These are phyloP conservation scores for Drechmeria coniospora DNA, from an alignment of 2,329 filamentous ascomycete species.

Conservation along the genomic window DNA sequence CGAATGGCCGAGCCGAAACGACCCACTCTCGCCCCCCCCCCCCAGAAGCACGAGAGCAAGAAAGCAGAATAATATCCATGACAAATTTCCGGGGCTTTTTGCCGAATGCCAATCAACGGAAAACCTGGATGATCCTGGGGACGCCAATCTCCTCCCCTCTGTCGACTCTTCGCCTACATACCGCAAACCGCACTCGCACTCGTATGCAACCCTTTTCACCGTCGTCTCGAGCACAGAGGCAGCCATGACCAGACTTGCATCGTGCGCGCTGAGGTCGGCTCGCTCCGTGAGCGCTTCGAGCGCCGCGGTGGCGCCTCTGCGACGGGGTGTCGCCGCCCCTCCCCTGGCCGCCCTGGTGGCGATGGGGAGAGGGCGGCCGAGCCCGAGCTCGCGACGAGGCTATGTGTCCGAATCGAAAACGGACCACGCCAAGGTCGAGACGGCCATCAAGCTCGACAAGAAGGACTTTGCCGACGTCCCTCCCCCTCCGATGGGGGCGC, in stretches of 20 bases:
- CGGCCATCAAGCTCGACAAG: conserved; percentile 74
- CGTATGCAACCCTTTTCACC: conserved; percentile 1
- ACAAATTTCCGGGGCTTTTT: conserved; percentile 17
- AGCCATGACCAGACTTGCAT: conserved; percentile 49
- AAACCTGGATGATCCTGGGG: too few species aligned
- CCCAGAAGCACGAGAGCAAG: too few species aligned
- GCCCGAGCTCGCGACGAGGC: conserved; percentile 29
- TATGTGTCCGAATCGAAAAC: conserved; percentile 79
- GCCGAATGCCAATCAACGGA: too few species aligned
- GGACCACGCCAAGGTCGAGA: conserved; percentile 71
- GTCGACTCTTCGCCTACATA: conserved; percentile 5
- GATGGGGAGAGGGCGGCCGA: conserved; percentile 5
- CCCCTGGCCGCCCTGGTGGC: conserved; percentile 13
- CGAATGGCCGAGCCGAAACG: conserved; percentile 19
- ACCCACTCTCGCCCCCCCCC: too few species aligned
- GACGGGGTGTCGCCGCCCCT: conserved; percentile 3
- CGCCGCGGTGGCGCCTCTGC: conserved; percentile 15
- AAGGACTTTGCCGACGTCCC: conserved; percentile 55
- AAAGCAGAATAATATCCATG: too few species aligned
- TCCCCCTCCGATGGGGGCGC: conserved; percentile 14
- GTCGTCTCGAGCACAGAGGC: conserved; percentile 8
- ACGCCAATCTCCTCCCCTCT: conserved; percentile 8
- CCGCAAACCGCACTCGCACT: too few species aligned
- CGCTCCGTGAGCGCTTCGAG: conserved; percentile 32
- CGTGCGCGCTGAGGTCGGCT: conserved; percentile 60